Conservation (phyloP, 768 basidiomycete genomes). For the Lactarius pseudohatsudake region DNA sequence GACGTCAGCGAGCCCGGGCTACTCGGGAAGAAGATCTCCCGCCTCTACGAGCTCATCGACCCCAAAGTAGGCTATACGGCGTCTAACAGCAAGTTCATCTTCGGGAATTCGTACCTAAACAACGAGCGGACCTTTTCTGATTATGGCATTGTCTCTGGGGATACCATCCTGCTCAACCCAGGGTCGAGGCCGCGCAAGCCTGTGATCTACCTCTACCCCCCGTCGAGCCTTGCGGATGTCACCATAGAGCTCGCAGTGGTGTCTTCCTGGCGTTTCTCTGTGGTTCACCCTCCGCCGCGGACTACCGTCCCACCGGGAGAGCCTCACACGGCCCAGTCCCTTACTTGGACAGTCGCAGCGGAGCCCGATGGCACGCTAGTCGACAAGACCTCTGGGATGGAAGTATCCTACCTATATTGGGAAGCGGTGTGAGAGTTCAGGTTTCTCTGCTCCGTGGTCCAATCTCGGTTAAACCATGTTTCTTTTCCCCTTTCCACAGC, state of each 20-base stretch:
- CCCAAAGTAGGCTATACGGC: background rate
- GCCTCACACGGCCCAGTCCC: background rate
- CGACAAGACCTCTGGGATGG: conserved; percentile 8
- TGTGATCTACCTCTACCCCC: conserved; percentile 20
- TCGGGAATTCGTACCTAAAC: background rate
- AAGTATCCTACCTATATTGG: conserved; percentile 22
- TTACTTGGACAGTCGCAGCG: conserved; percentile 17
- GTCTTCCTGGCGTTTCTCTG: conserved; percentile 16
- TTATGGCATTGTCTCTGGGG: background rate
- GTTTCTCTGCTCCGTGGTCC: background rate
- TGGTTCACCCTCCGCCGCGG: conserved; percentile 9
- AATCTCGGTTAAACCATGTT: background rate
- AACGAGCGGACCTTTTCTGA: background rate
- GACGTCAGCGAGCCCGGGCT: background rate
- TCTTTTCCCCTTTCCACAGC: conserved; percentile 17
- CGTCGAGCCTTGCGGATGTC: conserved; percentile 12
- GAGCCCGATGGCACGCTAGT: conserved; percentile 17
- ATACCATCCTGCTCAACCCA: conserved; percentile 1
- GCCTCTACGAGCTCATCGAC: conserved; percentile 2
- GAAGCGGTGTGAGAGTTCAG: conserved; percentile 16
- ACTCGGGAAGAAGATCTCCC: conserved; percentile 1
- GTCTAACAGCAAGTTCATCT: background rate
- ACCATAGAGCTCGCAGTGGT: conserved; percentile 6
- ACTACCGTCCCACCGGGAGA: background rate
- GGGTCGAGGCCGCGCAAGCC: conserved; percentile 8